Conservation (phyloP, 1,284 basidiomycete genomes). For the Irpex sp. region DNA sequence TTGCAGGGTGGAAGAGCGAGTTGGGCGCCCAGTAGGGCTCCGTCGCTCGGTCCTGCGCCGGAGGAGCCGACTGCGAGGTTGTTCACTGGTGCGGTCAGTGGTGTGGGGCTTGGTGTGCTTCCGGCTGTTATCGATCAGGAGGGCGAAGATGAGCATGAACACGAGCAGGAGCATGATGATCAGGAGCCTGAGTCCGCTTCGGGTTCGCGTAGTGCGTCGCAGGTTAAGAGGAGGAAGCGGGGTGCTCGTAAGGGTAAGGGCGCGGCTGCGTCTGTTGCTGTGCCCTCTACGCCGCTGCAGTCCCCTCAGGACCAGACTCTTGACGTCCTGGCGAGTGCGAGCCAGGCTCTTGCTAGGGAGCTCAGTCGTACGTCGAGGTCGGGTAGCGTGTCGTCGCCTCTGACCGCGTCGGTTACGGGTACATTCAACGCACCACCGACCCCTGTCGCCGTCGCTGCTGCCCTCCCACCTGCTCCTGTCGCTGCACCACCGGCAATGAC, state of each 20-base stretch:
- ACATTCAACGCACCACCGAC: slow-evolving; percentile 9
- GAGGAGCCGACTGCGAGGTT: slow-evolving; percentile 30
- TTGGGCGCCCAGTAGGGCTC: slow-evolving; percentile 44
- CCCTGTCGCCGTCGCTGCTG: slow-evolving; percentile 4
- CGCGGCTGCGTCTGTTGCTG: slow-evolving; percentile 16
- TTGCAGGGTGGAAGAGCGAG: slow-evolving; percentile 43
- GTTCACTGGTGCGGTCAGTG: slow-evolving; percentile 5
- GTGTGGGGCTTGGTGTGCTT: slow-evolving; percentile 6
- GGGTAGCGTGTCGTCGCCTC: slow-evolving; percentile 11
- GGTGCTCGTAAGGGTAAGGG: slow-evolving; percentile 74
- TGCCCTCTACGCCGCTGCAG: slow-evolving; percentile 20
- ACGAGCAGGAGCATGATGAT: slow-evolving; percentile 31
- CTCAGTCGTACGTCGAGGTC: slow-evolving; percentile 54
- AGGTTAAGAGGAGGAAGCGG: slow-evolving; percentile 73
- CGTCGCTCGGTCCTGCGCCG: slow-evolving; percentile 54
- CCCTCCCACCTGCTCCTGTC: slow-evolving; percentile 17
- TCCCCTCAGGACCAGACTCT: slow-evolving; percentile 46
- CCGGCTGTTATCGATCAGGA: slow-evolving; percentile 47
- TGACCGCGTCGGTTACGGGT: neutral
- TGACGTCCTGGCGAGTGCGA: slow-evolving; percentile 72
- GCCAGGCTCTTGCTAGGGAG: slow-evolving; percentile 81
- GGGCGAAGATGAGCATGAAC: slow-evolving; percentile 26
- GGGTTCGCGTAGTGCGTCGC: slow-evolving; percentile 56
- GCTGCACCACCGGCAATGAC: slow-evolving; percentile 35
- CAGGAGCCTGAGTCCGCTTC: slow-evolving; percentile 22